A percentile compares a stretch with the other conserved stretches of the same genome.
phyloP scores from a whole-genome alignment of 1,284 basidiomycete species.

The Marasmius oreades region DNA sequence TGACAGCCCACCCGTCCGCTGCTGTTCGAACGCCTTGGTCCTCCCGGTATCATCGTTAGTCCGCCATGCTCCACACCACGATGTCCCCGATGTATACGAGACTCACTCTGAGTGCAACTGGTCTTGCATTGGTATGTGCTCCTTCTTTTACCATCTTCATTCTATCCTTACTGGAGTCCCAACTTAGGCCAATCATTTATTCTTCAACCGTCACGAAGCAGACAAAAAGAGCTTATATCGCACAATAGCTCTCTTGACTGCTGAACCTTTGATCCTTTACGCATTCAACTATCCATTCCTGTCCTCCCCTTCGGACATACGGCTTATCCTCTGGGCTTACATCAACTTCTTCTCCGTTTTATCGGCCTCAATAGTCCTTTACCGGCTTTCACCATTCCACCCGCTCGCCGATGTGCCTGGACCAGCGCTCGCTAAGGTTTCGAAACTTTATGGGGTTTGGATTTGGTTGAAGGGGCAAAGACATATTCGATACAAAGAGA shows the following conservation, averaged over 20 bases:
- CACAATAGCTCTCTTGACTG: slow-evolving; percentile 1
- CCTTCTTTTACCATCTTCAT: not conserved
- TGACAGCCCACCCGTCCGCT: too few relatives aligned
- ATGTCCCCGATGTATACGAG: not conserved
- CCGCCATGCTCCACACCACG: not conserved
- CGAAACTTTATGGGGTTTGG: slow-evolving; percentile 30
- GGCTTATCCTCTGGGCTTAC: slow-evolving; percentile 3
- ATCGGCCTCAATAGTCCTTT: slow-evolving; percentile 23
- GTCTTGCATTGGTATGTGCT: not conserved
- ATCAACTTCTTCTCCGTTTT: slow-evolving; percentile 14
- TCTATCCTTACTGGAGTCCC: not conserved
- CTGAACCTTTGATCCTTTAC: slow-evolving; percentile 6
- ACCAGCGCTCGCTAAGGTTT: slow-evolving; percentile 30
- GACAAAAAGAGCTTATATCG: slow-evolving; percentile 2
- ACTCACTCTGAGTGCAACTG: not conserved
- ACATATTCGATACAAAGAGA: slow-evolving; percentile 24
- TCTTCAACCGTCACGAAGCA: slow-evolving; percentile 10
- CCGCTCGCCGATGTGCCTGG: slow-evolving; percentile 40
- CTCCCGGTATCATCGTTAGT: not conserved
- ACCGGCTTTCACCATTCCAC: slow-evolving; percentile 42
- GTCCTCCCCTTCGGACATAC: not conserved
- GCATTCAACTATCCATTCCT: not conserved
- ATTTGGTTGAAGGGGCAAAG: slow-evolving; percentile 26
- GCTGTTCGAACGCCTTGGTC: not conserved
- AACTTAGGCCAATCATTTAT: slow-evolving; percentile 8